Evolutionary conservation across 495 filamentous ascomycete species (phyloP), one percentile per base, ranked within the genome.

Genomic region (Aspergillus sclerotioniger): DNA sequence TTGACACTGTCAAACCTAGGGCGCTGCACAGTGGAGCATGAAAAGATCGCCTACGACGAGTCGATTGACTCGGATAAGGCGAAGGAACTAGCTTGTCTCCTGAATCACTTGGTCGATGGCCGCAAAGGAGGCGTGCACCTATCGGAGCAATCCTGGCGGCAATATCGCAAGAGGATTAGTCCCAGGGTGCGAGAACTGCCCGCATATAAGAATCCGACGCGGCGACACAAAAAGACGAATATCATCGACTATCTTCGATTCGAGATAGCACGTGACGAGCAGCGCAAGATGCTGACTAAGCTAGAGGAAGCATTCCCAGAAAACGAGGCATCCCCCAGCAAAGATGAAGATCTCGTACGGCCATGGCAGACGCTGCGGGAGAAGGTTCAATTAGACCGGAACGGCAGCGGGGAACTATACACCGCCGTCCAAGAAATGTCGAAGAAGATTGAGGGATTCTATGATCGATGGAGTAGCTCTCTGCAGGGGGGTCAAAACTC

Each of bases 91-190:
- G 86, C 86, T 45, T 81, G 79, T 21, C 78, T 97, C 0, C 83
- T 96, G 8, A 88, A 91, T 45, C 76, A 87, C 35, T 72, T 98
- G 5, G 90, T 96, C 6, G 93, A 98, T 63, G 83, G 86, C 13
- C 79, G 83, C 13, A 98, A 97, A 64, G 84, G 88, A 37, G 92
- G 92, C 9, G 66, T 76, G 0, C 71, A 72, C n/a, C 87, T 95
- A 32, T 80, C 75, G 17, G 75, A 83, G 10, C 66, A 76, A 0
- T 77, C 81, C 25, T 91, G 83, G 82, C 56, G 74, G 3, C 44
- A 62, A 25, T 78, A 86, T 32, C 76, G 76, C 15, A 75, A 76
- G 57, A 74, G 67, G 6, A 66, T 74, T 35, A 71, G 63, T 57
- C 73, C 67, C 0, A 71, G 66, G 12, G 37, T 56, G 28, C 70